Conservation (phyloP, 768 basidiomycete genomes). For the Tulasnella calospora region DNA sequence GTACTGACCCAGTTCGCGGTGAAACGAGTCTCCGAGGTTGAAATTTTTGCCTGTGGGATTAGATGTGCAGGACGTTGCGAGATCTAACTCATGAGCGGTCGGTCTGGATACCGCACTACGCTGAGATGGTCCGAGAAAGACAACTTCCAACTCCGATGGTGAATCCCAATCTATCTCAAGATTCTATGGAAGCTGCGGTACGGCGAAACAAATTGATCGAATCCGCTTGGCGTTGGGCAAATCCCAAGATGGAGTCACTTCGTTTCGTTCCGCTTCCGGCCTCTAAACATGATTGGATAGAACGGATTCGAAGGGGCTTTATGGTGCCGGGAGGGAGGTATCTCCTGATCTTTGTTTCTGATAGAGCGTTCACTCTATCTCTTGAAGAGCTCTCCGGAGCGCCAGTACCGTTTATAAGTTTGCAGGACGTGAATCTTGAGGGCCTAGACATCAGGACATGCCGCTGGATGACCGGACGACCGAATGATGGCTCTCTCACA, state of each 20-base stretch:
- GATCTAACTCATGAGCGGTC: not conserved
- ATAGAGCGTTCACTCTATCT: not conserved
- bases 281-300: not conserved
- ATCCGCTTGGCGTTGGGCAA: not conserved
- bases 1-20: too few relatives aligned
- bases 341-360: not conserved
- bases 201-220: not conserved
- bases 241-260: not conserved
- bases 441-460: not conserved
- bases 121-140: not conserved
- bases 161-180: not conserved
- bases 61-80: not conserved
- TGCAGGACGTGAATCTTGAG: not conserved
- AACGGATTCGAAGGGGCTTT: not conserved
- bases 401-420: not conserved
- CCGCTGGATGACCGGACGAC: not conserved
- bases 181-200: not conserved
- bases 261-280: not conserved
- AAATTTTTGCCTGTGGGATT: not conserved
- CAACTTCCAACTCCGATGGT: not conserved
- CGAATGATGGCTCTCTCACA: not conserved
- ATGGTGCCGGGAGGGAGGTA: not conserved
- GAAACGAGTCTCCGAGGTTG: too few relatives aligned
- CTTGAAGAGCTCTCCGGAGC: not conserved
- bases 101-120: not conserved